phyloP scores from a whole-genome alignment of 345 rosid genomes.

The Euphorbia pulcherrima region DNA sequence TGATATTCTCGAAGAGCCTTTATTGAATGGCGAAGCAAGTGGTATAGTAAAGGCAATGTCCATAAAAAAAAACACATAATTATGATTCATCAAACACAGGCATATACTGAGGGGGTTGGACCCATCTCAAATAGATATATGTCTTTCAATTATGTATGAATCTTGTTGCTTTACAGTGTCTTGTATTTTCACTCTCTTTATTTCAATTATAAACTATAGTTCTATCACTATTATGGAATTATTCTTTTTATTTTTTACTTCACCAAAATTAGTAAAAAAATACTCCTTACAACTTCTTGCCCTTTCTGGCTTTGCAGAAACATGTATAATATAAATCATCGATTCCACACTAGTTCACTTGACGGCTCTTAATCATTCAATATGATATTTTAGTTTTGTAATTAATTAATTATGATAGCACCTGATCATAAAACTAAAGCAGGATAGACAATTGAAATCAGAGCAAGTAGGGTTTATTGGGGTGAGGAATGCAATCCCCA shows the following conservation, averaged over 20 bases:
- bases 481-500: too few species aligned
- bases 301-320: background rate
- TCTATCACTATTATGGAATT: slow-evolving; percentile 5
- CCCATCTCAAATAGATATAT: slow-evolving; percentile 21
- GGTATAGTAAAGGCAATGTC: slow-evolving; percentile 1
- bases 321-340: too few species aligned
- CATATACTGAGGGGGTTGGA: slow-evolving; percentile 8
- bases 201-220: slow-evolving; percentile 5
- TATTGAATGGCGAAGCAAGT: slow-evolving; percentile 1
- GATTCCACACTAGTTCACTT: too few species aligned
- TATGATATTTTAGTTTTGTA: too few species aligned
- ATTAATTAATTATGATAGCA: too few species aligned
- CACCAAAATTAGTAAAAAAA: background rate
- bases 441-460: too few species aligned
- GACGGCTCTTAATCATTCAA: too few species aligned
- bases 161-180: slow-evolving; percentile 35
- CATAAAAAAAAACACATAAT: background rate
- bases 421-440: too few species aligned
- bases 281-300: too few species aligned
- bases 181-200: slow-evolving; percentile 24
- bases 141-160: slow-evolving; percentile 24
- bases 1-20: background rate
- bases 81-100: slow-evolving; percentile 20
- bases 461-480: too few species aligned
- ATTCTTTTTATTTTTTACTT: slow-evolving; percentile 13